Percentiles rank a stretch among this genome's conserved stretches.
Conservation (phyloP, 2,329 filamentous ascomycete species). For the Paecilomyces variotii region DNA sequence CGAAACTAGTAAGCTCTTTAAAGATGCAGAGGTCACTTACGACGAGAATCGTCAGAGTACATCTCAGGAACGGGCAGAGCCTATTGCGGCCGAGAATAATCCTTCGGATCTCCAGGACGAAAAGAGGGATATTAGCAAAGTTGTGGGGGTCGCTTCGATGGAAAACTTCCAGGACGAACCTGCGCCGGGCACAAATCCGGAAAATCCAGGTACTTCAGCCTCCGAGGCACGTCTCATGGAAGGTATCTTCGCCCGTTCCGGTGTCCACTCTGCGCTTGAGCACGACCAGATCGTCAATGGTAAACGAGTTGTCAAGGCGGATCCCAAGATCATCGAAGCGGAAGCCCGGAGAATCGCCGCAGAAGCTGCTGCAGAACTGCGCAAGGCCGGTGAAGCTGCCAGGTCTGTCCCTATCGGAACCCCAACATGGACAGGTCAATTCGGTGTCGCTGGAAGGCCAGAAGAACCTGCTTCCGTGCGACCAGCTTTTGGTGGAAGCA, state of each 20-base stretch:
- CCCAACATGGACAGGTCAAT: conserved; percentile 87
- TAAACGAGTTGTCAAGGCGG: conserved; percentile 61
- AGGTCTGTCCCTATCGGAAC: conserved; percentile 68
- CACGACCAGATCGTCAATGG: conserved; percentile 87
- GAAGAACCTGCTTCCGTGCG: conserved; percentile 39
- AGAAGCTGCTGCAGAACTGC: conserved; percentile 67
- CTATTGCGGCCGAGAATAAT: background rate
- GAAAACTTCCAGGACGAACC: conserved; percentile 54
- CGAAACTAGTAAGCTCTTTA: conserved; percentile 79
- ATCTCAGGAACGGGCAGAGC: background rate
- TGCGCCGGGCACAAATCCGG: conserved; percentile 13
- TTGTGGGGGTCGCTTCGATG: conserved; percentile 55
- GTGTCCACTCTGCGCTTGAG: conserved; percentile 83
- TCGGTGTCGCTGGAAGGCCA: conserved; percentile 68
- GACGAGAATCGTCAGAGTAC: conserved; percentile 27
- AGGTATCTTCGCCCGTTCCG: conserved; percentile 77
- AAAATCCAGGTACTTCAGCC: conserved; percentile 22
- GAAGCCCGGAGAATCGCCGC: conserved; percentile 76
- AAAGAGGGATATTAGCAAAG: conserved; percentile 42
- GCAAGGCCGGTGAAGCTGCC: conserved; percentile 64
- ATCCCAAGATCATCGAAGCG: conserved; percentile 67
- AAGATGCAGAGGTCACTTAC: conserved; percentile 72
- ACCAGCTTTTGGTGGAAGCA: conserved; percentile 34
- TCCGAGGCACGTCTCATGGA: conserved; percentile 73
- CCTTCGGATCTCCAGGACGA: conserved; percentile 19